Evolutionary conservation across 1,284 basidiomycete genomes (phyloP), one percentile per base, ranked within the genome.

Genomic region (Ganoderma resinaceum): DNA sequence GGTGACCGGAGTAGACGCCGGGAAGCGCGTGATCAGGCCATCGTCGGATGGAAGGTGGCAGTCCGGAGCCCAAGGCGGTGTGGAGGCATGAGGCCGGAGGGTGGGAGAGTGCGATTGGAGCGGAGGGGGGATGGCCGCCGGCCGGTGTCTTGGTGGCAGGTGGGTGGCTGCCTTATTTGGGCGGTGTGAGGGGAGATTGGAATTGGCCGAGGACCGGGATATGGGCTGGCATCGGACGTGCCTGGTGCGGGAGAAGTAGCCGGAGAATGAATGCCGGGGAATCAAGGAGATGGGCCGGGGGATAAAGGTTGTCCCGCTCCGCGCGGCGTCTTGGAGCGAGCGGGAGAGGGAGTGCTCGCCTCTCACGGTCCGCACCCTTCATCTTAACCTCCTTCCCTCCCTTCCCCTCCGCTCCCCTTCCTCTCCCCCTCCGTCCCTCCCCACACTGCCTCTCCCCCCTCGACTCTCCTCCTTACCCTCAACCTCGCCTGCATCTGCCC

Each of bases 371-470:
- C 71, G 66, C 62, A 69, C 66, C 53, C 61, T 63, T 46, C 62
- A 52, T 63, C 66, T 67, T 67, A 67, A 63, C 62, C 63, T 60
- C 65, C 58, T 62, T 66, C 67, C 61, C 63, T 29, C 35, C 61
- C 49, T 65, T 68, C 66, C 49, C 67, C 65, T 68, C 64, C 64
- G 62, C 42, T 43, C 75, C 84, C 82, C 68, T 49, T 78, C 67
- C 85, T 53, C 49, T 46, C 63, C 55, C 61, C 37, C 49, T 14
- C 43, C 12, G 61, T 53, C 62, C 46, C 53, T 35, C 67, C 35
- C 62, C 52, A 29, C 60, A 65, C 52, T 62, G 57, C 46, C 61
- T 57, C 67, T 63, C 60, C 53, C 31, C 29, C 42, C n/a, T 40
- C 58, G 40, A 58, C 55, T 26, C 35, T 59, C 61, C 26, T 61